Conservation (phyloP, 257 asterid genomes). For the Avicennia marina region DNA sequence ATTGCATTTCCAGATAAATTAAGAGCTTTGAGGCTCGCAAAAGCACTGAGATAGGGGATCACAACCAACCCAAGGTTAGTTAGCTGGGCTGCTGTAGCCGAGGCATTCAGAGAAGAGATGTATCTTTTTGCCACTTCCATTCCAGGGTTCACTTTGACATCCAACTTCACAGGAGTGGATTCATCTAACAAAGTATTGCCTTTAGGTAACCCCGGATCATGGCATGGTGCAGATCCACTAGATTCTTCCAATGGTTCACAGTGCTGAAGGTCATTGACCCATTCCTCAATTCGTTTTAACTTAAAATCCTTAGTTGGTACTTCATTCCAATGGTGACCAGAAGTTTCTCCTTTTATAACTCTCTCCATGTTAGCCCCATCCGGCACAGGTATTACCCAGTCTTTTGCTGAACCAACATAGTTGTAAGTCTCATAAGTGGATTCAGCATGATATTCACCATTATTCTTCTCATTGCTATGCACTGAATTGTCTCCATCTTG, state of each 20-base stretch:
- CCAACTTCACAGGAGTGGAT: conserved; percentile 37
- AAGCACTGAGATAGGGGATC: conserved; percentile 85
- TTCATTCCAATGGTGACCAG: conserved; percentile 39
- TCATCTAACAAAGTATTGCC: conserved; percentile 29
- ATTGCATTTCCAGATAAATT: conserved; percentile 89
- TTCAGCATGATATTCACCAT: conserved; percentile 45
- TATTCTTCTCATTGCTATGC: conserved; percentile 28
- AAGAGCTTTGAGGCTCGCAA: conserved; percentile 73
- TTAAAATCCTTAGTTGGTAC: conserved; percentile 60
- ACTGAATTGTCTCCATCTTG: conserved; percentile 33
- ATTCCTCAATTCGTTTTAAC: conserved; percentile 72
- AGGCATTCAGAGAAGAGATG: conserved; percentile 65
- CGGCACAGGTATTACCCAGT: conserved; percentile 73
- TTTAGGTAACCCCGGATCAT: conserved; percentile 29
- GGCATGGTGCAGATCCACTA: conserved; percentile 28
- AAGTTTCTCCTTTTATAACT: conserved; percentile 32
- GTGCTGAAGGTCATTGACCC: conserved; percentile 82
- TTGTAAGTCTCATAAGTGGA: conserved; percentile 42
- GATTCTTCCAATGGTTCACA: conserved; percentile 54
- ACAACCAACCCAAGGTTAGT: conserved; percentile 81
- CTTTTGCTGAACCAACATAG: conserved; percentile 63
- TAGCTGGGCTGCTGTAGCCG: conserved; percentile 81
- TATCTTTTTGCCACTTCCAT: conserved; percentile 78
- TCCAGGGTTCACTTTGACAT: conserved; percentile 54
- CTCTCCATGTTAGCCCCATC: conserved; percentile 43